phyloP scores from a whole-genome alignment of 108 stramenopile species.

The Skeletonema menzelii region DNA sequence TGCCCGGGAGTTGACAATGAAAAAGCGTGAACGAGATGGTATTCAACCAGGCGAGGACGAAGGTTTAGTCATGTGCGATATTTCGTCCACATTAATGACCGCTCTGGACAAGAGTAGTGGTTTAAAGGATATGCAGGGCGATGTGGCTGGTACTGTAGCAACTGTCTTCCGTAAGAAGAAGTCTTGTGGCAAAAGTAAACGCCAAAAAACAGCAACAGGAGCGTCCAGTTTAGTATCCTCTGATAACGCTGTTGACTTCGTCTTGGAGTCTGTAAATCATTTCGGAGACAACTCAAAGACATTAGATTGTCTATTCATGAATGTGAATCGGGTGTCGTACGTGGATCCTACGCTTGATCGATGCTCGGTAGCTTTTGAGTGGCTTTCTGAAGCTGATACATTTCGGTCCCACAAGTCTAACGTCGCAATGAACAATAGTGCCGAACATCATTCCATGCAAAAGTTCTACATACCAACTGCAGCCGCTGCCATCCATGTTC shows the following conservation, averaged over 20 bases:
- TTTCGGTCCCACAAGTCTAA: slow-evolving; percentile 42
- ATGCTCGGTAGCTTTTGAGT: slow-evolving; percentile 68
- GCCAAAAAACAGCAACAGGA: slow-evolving; percentile 16
- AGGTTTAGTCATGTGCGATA: slow-evolving; percentile 42
- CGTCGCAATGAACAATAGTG: slow-evolving; percentile 49
- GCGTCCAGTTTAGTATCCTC: neutral
- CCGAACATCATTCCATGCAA: slow-evolving; percentile 50
- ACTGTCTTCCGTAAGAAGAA: slow-evolving; percentile 67
- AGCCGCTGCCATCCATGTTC: slow-evolving; percentile 74
- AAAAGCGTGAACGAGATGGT: slow-evolving; percentile 30
- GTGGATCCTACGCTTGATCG: slow-evolving; percentile 84
- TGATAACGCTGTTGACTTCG: slow-evolving; percentile 24
- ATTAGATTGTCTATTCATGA: slow-evolving; percentile 72
- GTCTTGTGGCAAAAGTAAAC: slow-evolving; percentile 10
- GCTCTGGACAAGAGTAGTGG: slow-evolving; percentile 62
- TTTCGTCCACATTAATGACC: slow-evolving; percentile 51
- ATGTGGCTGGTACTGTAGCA: slow-evolving; percentile 59
- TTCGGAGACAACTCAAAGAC: slow-evolving; percentile 74
- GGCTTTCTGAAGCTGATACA: slow-evolving; percentile 60
- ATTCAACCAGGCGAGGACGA: slow-evolving; percentile 7
- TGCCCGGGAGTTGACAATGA: slow-evolving; percentile 39
- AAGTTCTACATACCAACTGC: slow-evolving; percentile 57
- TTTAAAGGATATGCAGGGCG: slow-evolving; percentile 76
- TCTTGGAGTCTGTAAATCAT: slow-evolving; percentile 49
- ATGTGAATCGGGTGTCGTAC: slow-evolving; percentile 67